Evolutionary conservation across 805 yeast species (phyloP).

Genomic region (Tetrapisispora nanseiensis): DNA sequence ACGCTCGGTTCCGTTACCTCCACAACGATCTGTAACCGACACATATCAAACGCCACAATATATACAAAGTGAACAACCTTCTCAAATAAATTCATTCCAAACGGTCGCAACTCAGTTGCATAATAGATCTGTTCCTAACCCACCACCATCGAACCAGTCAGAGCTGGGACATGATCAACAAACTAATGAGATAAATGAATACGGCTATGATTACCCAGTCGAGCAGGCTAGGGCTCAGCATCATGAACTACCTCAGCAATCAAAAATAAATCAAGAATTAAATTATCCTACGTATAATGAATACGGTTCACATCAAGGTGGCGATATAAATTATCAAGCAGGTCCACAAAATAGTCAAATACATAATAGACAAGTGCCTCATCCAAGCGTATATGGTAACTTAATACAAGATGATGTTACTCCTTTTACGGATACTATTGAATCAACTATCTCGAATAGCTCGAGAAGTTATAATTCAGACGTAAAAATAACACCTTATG

Average conservation of each 20-base stretch:
- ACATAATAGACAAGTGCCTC: neutral
- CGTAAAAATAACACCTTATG: conserved; percentile 15
- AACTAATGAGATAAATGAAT: too few species aligned
- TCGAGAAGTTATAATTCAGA: neutral
- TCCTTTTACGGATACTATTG: neutral
- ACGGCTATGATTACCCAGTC: conserved; percentile 3
- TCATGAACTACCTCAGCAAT: conserved; percentile 5
- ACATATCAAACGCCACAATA: neutral
- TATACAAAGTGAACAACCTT: conserved; percentile 5
- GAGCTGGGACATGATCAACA: conserved; percentile 4
- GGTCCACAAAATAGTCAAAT: conserved; percentile 3
- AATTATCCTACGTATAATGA: neutral
- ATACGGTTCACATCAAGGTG: too few species aligned
- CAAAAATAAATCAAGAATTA: too few species aligned
- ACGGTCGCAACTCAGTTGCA: neutral
- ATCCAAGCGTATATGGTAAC: conserved; percentile 1
- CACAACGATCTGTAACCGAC: neutral
- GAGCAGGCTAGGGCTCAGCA: conserved; percentile 1
- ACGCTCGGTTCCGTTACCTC: neutral
- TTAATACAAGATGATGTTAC: neutral
- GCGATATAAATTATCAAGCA: neutral
- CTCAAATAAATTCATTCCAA: neutral
- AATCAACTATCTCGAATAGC: neutral
- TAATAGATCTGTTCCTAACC: neutral
- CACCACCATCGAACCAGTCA: neutral